Base-by-base conservation (phyloP, 2,329 filamentous ascomycete species). In the Fonsecaea erecta region DNA sequence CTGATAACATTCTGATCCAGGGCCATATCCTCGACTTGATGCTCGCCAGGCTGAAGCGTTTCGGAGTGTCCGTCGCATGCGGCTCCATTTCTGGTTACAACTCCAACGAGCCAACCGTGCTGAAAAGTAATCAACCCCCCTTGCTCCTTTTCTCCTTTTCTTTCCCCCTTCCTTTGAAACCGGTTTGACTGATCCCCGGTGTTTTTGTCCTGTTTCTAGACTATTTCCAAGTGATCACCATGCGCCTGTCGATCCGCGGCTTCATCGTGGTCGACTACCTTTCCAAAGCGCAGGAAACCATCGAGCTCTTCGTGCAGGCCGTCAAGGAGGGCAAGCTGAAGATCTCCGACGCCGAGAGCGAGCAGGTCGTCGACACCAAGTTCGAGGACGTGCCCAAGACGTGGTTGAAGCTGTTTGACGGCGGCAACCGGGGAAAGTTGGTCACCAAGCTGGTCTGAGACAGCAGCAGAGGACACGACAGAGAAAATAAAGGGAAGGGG, bases 221-320 rank as follows among this genome's bases (percentile, higher is more conserved):
- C 60, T 72, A 91, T 40, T 80, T 85, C 73, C 70, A 82, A 32
- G 65, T 92, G 18, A 80, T 92, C 32, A 60, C 30, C 16, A 71
- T 70, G 69, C 48, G 70, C 12, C 60, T 72, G n/a, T 64, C 64
- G n/a, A 65, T 72, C 46, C 62, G 65, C 18, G 70, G 70, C 12
- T 70, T 72, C 59, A 69, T 72, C 56, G 66, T 65, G 16, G 57
- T 80, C 90, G 46, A 88, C 91, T 74, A 76, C 85, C 65, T 87
- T 86, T 52, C 80, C 91, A 57, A 79, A 75, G 9, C 82, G 86
- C 14, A 88, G 88, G 68, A 88, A 86, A 65, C 77, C 77, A 57
- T 79, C 83, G 73, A 79, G 87, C n/a, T 83, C 88, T 51, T 90
- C 91, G 75, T 85, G 87, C 69, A 88, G 88, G 76, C 92, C 88